Percentiles rank a stretch among this genome's conserved stretches.
These are phyloP conservation scores for Rhizopus delemar DNA, from an alignment of 371 early-diverging fungal genomes.

Conservation along the genomic window DNA sequence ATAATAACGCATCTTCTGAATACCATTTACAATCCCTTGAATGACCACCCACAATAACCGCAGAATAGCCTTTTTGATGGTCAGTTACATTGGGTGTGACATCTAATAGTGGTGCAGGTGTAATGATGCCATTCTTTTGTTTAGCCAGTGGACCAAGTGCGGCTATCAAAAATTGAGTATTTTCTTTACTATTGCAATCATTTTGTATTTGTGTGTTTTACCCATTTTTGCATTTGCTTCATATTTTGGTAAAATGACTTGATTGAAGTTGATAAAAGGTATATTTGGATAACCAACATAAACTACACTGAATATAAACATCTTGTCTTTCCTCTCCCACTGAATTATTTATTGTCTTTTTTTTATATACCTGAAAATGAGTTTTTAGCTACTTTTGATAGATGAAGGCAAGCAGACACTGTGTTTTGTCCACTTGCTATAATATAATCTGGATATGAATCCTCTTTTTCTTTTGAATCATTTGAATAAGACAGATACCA, in stretches of 20 bases:
- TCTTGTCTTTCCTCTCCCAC: background rate
- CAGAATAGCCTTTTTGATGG: slow-evolving; percentile 10
- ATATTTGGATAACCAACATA: slow-evolving; percentile 46
- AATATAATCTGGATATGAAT: slow-evolving; percentile 34
- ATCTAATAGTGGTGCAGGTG: slow-evolving; percentile 33
- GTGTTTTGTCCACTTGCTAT: slow-evolving; percentile 38
- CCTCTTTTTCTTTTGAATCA: slow-evolving; percentile 1
- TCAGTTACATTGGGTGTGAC: background rate
- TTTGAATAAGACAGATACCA: slow-evolving; percentile 36
- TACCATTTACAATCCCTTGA: slow-evolving; percentile 48
- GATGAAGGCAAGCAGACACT: slow-evolving; percentile 37
- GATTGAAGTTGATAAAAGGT: slow-evolving; percentile 50
- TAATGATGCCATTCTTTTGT: slow-evolving; percentile 47
- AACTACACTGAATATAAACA: slow-evolving; percentile 21
- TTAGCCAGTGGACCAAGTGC: slow-evolving; percentile 44
- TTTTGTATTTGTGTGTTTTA: slow-evolving; percentile 7
- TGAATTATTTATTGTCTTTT: background rate
- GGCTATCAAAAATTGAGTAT: slow-evolving; percentile 19
- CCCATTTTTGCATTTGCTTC: slow-evolving; percentile 50
- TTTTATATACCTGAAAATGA: slow-evolving; percentile 33
- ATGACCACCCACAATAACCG: slow-evolving; percentile 44
- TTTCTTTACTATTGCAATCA: background rate
- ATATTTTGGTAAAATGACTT: slow-evolving; percentile 45
- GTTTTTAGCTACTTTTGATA: slow-evolving; percentile 16
- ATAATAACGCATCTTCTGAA: slow-evolving; percentile 40